Percentiles rank a stretch among this genome's conserved stretches.
These are phyloP conservation scores for Schizonepeta tenuifolia DNA, from an alignment of 257 asterid genomes.

Conservation along the genomic window DNA sequence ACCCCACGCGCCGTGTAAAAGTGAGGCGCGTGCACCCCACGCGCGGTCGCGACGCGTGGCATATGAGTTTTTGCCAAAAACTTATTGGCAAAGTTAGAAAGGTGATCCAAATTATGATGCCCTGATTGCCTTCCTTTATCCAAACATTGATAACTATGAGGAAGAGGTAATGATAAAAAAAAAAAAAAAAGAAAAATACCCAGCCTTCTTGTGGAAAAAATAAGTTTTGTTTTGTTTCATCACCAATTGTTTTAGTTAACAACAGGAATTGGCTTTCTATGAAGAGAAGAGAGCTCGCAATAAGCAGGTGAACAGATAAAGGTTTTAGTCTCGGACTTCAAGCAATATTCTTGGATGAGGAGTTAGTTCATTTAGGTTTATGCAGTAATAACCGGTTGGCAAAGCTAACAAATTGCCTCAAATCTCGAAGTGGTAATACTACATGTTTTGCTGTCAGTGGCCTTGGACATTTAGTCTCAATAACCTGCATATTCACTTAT, in stretches of 20 bases:
- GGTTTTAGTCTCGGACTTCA: slow-evolving; percentile 24
- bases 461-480: neutral
- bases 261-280: slow-evolving; percentile 85
- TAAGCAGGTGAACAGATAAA: slow-evolving; percentile 62
- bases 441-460: neutral
- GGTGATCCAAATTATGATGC: slow-evolving; percentile 98
- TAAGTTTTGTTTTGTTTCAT: slow-evolving; percentile 23
- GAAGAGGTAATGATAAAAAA: slow-evolving; percentile 69
- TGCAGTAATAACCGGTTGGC: slow-evolving; percentile 73
- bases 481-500: slow-evolving; percentile 13
- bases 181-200: slow-evolving; percentile 29
- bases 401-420: slow-evolving; percentile 66
- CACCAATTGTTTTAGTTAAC: slow-evolving; percentile 25
- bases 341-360: slow-evolving; percentile 20
- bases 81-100: too few species aligned
- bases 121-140: slow-evolving; percentile 80
- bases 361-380: slow-evolving; percentile 28
- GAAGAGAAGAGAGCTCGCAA: slow-evolving; percentile 85
- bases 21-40: too few species aligned
- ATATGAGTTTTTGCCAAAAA: too few species aligned
- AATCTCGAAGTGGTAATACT: slow-evolving; percentile 56
- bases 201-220: slow-evolving; percentile 24
- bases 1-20: too few species aligned
- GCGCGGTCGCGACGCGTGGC: too few species aligned
- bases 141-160: slow-evolving; percentile 90